Percentiles rank a stretch among this genome's conserved stretches.
Conservation (phyloP, 2,329 filamentous ascomycete genomes). For the Aureobasidium sp. region DNA sequence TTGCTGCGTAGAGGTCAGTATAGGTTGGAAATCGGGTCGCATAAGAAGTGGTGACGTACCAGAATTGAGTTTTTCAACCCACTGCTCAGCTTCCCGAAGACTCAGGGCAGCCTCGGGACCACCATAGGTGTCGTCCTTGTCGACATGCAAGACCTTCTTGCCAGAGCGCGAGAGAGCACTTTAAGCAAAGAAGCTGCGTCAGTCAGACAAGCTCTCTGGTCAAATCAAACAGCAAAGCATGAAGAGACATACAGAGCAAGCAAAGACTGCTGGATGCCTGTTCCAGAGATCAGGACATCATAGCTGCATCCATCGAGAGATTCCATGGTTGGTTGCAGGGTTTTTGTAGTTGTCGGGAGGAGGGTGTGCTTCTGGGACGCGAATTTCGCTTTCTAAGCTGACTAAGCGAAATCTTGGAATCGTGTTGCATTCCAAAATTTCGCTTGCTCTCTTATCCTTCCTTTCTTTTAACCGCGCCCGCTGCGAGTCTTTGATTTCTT, state of each 20-base stretch:
- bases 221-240: constrained; percentile 7
- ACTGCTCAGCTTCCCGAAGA: constrained; percentile 69
- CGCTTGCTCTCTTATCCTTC: no score
- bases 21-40: background rate
- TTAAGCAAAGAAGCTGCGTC: constrained; percentile 48
- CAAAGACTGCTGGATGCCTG: constrained; percentile 43
- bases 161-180: constrained; percentile 88
- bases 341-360: constrained; percentile 6
- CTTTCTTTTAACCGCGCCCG: constrained; percentile 21
- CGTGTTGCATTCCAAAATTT: no score
- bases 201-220: constrained; percentile 53
- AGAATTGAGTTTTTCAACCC: constrained; percentile 45
- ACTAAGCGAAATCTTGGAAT: constrained; percentile 8
- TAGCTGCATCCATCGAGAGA: constrained; percentile 41
- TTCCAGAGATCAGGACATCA: constrained; percentile 46
- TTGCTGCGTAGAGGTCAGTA: constrained; percentile 8
- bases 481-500: constrained; percentile 22
- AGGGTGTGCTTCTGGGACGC: background rate
- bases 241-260: constrained; percentile 41
- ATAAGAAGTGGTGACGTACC: background rate
- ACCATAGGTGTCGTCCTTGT: constrained; percentile 82
- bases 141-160: constrained; percentile 85
- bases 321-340: constrained; percentile 29
- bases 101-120: constrained; percentile 77
- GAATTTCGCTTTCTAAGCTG: constrained; percentile 1